Percentiles rank a stretch among this genome's conserved stretches.
Conservation (phyloP, 768 basidiomycete species). For the Lactarius quietus region DNA sequence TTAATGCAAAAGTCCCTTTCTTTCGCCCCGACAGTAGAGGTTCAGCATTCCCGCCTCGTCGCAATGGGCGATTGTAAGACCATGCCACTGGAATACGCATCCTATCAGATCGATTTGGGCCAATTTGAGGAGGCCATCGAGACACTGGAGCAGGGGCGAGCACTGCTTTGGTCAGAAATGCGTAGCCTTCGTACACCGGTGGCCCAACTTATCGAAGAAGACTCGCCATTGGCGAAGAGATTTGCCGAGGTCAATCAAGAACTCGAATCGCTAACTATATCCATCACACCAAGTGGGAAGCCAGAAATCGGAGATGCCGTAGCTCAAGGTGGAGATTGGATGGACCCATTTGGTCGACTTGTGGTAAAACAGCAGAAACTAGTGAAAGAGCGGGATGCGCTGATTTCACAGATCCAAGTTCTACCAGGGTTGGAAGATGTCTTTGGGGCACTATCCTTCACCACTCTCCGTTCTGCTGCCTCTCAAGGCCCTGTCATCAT, state of each 20-base stretch:
- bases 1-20: background rate
- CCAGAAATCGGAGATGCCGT: background rate
- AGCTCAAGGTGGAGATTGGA: background rate
- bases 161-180: background rate
- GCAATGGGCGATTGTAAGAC: background rate
- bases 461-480: background rate
- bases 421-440: background rate
- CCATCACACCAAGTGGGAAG: background rate
- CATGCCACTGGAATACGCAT: background rate
- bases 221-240: background rate
- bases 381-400: background rate
- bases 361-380: background rate
- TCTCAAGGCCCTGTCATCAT: no score
- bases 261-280: background rate
- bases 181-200: background rate
- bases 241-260: background rate
- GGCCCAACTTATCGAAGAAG: background rate
- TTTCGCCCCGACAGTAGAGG: background rate
- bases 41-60: background rate
- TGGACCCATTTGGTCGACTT: background rate
- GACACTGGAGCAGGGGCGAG: slow-evolving; percentile 6
- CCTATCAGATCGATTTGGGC: background rate
- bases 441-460: background rate
- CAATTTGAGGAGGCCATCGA: background rate
- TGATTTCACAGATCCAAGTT: background rate